Conservation (phyloP, 257 asterid species). For the Nicotiana paniculata region DNA sequence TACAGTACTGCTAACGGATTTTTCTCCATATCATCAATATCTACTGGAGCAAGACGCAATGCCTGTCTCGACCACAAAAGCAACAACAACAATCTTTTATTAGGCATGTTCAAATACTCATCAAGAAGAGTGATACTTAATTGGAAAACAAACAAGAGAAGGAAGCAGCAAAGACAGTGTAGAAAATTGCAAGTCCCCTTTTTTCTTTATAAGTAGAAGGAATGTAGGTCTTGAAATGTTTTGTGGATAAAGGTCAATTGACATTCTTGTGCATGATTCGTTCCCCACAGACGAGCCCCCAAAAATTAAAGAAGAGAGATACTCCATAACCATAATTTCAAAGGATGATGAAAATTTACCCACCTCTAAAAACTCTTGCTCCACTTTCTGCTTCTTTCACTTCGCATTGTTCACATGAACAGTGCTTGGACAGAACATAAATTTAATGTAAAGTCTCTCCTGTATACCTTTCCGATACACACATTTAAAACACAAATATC, state of each 20-base stretch:
- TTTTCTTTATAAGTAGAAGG: neutral
- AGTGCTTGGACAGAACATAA: neutral
- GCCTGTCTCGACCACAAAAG: slow-evolving; percentile 47
- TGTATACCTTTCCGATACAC: neutral
- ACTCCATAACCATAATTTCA: neutral
- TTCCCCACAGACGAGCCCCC: neutral
- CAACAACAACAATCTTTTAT: neutral
- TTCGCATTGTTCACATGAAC: neutral
- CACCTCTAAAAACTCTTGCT: neutral
- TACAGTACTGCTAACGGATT: slow-evolving; percentile 55
- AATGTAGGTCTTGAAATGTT: neutral
- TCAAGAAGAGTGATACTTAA: neutral
- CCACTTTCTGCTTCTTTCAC: neutral
- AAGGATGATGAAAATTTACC: neutral
- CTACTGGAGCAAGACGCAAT: slow-evolving; percentile 61
- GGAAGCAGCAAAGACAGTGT: neutral
- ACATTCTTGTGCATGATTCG: neutral
- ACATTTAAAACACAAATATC: neutral
- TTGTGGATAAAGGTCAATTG: neutral
- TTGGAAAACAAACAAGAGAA: neutral
- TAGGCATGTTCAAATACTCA: neutral
- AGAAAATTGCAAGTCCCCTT: neutral
- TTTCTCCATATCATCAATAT: slow-evolving; percentile 44
- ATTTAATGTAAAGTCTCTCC: neutral
- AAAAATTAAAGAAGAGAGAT: neutral